Conservation (phyloP, 177 flowering plant genomes). For the Vitis hybrid region DNA sequence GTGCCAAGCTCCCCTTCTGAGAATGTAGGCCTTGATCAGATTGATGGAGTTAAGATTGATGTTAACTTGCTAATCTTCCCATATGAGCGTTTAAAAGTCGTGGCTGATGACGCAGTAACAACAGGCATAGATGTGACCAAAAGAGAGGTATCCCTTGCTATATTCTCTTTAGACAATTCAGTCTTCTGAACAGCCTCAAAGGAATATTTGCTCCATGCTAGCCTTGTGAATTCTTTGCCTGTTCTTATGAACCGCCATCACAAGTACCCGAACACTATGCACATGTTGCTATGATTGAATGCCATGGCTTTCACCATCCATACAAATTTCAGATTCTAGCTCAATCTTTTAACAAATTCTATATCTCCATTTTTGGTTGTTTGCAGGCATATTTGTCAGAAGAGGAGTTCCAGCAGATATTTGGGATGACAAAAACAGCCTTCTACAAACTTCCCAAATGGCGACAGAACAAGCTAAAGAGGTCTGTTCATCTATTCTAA, state of each 20-base stretch:
- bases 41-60: constrained; percentile 21
- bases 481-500: constrained; percentile 51
- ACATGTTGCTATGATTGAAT: background rate
- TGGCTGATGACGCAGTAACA: constrained; percentile 31
- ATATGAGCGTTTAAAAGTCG: constrained; percentile 46
- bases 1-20: constrained; percentile 11
- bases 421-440: constrained; percentile 48
- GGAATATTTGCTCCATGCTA: background rate
- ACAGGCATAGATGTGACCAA: constrained; percentile 54
- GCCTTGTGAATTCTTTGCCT: background rate
- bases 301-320: background rate
- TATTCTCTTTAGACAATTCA: background rate
- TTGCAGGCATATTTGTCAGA: constrained; percentile 51
- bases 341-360: background rate
- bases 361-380: background rate
- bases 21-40: constrained; percentile 6
- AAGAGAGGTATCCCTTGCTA: constrained; percentile 55
- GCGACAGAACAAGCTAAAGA: constrained; percentile 66
- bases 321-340: background rate
- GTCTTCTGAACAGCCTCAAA: background rate
- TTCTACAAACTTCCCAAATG: constrained; percentile 67
- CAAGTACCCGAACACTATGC: background rate
- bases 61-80: constrained; percentile 29
- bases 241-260: background rate
- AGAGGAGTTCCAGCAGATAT: constrained; percentile 53